Conservation (phyloP, 257 asterid species). For the Solanum paucissectum region DNA sequence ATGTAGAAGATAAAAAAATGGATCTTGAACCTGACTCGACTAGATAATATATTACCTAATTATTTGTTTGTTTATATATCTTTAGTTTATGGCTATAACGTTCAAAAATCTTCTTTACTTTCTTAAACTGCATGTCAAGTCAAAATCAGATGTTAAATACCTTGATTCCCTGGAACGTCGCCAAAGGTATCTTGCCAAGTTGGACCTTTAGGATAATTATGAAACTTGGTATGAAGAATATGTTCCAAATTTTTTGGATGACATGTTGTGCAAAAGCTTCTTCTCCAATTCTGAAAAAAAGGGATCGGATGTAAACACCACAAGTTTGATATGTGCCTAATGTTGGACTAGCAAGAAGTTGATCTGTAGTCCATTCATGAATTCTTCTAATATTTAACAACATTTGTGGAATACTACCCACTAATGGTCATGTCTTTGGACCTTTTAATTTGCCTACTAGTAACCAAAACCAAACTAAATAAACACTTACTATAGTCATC, state of each 20-base stretch:
- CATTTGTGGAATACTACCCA: background rate
- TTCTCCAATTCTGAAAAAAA: background rate
- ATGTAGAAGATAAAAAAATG: background rate
- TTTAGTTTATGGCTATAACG: too few relatives aligned
- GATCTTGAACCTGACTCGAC: too few relatives aligned
- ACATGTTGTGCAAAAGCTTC: background rate
- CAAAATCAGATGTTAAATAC: background rate
- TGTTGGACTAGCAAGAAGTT: background rate
- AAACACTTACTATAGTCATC: background rate
- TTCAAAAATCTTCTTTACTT: too few relatives aligned
- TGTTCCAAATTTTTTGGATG: constrained; percentile 4
- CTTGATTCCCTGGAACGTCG: background rate
- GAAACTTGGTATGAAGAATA: background rate
- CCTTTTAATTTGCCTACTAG: background rate
- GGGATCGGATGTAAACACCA: background rate
- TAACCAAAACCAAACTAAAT: background rate
- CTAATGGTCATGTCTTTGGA: background rate
- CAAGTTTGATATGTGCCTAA: too few relatives aligned
- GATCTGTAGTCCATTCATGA: too few relatives aligned
- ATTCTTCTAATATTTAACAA: background rate
- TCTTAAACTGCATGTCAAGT: too few relatives aligned
- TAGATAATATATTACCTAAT: too few relatives aligned
- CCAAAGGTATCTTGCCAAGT: background rate
- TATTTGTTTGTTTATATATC: too few relatives aligned
- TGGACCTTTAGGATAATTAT: constrained; percentile 2